Evolutionary conservation across 2,329 filamentous ascomycete genomes (phyloP).

Genomic region (Graphiopsis chlorocephala): DNA sequence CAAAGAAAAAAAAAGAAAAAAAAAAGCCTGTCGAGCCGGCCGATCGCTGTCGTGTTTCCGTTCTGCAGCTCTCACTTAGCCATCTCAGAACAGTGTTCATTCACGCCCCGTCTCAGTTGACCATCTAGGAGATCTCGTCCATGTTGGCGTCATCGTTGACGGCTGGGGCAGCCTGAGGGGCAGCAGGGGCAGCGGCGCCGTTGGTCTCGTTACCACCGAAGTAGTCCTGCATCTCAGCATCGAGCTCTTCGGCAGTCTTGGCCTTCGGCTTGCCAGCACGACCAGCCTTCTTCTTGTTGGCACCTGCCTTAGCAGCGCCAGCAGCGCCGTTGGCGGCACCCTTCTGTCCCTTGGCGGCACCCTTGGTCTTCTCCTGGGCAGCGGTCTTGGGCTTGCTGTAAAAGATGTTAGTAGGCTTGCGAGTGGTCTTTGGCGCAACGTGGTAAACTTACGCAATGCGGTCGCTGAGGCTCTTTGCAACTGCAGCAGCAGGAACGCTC

Average conservation of each 20-base stretch:
- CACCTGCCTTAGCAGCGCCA: slow-evolving; percentile 49
- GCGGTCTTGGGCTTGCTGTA: slow-evolving; percentile 34
- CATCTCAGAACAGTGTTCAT: background rate
- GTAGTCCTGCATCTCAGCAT: slow-evolving; percentile 97
- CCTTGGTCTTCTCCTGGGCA: slow-evolving; percentile 57
- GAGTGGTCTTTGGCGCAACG: slow-evolving; percentile 19
- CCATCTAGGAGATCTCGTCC: slow-evolving; percentile 44
- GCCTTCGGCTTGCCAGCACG: slow-evolving; percentile 65
- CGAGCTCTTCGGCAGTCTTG: slow-evolving; percentile 93
- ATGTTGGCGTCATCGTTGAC: slow-evolving; percentile 50
- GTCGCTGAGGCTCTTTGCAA: slow-evolving; percentile 75
- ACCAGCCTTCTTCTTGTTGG: slow-evolving; percentile 55
- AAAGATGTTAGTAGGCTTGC: background rate
- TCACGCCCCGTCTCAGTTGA: background rate
- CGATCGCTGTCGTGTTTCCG: slow-evolving; percentile 1
- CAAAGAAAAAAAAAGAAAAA: slow-evolving; percentile 7
- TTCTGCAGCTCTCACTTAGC: background rate
- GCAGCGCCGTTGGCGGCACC: slow-evolving; percentile 48
- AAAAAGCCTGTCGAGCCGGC: slow-evolving; percentile 1
- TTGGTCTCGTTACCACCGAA: slow-evolving; percentile 56
- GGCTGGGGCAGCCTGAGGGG: slow-evolving; percentile 47
- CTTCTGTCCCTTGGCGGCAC: slow-evolving; percentile 62
- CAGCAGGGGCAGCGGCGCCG: slow-evolving; percentile 45
- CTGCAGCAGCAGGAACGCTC: slow-evolving; percentile 63
- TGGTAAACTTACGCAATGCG: slow-evolving; percentile 67